Conservation (phyloP, 1,139 yeast genomes). For the Yamadazyma sp. region DNA sequence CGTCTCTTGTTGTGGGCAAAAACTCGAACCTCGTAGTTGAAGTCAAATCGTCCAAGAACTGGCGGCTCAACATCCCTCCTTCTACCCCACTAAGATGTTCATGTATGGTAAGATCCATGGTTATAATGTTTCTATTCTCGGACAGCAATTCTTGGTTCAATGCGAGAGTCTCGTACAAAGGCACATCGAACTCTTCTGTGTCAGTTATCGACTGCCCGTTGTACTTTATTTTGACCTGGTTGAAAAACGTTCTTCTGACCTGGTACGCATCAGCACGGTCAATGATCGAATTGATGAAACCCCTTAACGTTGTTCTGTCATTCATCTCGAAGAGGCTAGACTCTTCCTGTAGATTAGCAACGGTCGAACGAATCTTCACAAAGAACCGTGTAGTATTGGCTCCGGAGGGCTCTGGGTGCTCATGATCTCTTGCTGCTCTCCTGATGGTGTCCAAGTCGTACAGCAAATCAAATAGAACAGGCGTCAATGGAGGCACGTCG, state of each 20-base stretch:
- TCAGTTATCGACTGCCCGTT: conserved; percentile 11
- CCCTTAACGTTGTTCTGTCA: conserved; percentile 20
- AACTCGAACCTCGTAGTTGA: conserved; percentile 25
- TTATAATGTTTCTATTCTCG: conserved; percentile 15
- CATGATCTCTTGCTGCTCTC: not conserved
- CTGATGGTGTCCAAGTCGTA: conserved; percentile 8
- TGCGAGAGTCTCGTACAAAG: conserved; percentile 16
- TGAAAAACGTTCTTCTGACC: conserved; percentile 30
- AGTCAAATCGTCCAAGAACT: conserved; percentile 29
- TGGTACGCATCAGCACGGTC: conserved; percentile 23
- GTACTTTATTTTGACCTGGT: conserved; percentile 24
- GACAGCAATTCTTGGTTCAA: conserved; percentile 14
- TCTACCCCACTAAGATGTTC: conserved; percentile 19
- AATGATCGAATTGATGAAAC: conserved; percentile 24
- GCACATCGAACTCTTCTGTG: conserved; percentile 9
- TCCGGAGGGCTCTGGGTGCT: not conserved
- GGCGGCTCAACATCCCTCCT: conserved; percentile 29
- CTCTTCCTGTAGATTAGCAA: conserved; percentile 22
- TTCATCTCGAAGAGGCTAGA: conserved; percentile 26
- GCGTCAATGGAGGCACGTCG: conserved; percentile 30
- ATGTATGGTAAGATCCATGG: conserved; percentile 15
- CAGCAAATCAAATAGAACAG: conserved; percentile 19
- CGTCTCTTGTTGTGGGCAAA: conserved; percentile 17
- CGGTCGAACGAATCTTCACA: conserved; percentile 18
- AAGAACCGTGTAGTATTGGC: conserved; percentile 15